Percentiles rank a stretch among this genome's conserved stretches.
Conservation (phyloP, 345 rosid genomes). For the Anastatica hierochuntica region DNA sequence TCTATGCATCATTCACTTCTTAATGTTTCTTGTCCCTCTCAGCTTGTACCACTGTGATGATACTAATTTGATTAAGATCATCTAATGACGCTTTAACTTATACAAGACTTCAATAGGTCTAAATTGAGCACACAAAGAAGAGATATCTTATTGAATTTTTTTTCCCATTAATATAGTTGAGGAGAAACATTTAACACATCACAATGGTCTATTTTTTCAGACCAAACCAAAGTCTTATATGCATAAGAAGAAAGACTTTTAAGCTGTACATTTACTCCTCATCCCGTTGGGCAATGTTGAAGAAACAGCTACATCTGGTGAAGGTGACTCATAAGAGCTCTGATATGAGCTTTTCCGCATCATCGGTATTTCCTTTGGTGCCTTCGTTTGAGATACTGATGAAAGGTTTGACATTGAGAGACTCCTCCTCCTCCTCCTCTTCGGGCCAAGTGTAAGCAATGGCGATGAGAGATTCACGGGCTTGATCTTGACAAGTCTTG, state of each 20-base stretch:
- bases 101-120: background rate
- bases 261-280: constrained; percentile 16
- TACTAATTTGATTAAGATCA: constrained; percentile 8
- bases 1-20: constrained; percentile 2
- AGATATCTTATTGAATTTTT: background rate
- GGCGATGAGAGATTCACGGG: constrained; percentile 25
- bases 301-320: constrained; percentile 15
- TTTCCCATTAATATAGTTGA: constrained; percentile 8
- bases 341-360: constrained; percentile 17
- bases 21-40: constrained; percentile 10
- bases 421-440: constrained; percentile 22
- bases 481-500: constrained; percentile 23
- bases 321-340: constrained; percentile 20
- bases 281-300: constrained; percentile 17
- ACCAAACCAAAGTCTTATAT: constrained; percentile 17
- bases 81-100: no score
- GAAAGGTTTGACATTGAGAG: constrained; percentile 9
- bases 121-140: constrained; percentile 2
- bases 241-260: constrained; percentile 8
- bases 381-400: background rate
- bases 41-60: no score
- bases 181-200: constrained; percentile 13
- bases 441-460: no score
- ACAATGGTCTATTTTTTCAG: constrained; percentile 15
- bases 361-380: background rate